phyloP scores from a whole-genome alignment of 805 yeast genomes.

The Peterozyma toletana region DNA sequence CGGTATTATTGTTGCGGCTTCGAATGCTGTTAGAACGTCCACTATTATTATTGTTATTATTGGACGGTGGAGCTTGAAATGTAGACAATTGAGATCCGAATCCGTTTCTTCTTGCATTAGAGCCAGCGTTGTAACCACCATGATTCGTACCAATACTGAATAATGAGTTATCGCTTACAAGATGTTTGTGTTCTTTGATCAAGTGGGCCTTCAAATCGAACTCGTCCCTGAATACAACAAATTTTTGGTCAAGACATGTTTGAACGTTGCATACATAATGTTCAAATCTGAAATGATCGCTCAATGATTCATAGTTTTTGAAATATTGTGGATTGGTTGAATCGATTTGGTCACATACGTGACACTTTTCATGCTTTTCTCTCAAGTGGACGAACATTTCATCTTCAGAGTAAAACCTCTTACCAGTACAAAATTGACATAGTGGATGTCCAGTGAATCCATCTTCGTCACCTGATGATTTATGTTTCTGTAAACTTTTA shows the following conservation, averaged over 20 bases:
- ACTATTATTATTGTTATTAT: constrained; percentile 13
- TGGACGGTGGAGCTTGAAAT: constrained; percentile 23
- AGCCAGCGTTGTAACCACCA: constrained; percentile 13
- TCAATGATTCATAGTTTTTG: constrained; percentile 66
- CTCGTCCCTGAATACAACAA: constrained; percentile 86
- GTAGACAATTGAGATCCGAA: constrained; percentile 63
- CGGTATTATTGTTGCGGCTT: not conserved
- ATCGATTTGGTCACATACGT: constrained; percentile 72
- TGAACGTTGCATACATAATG: constrained; percentile 79
- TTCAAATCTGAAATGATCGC: constrained; percentile 61
- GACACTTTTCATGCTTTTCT: constrained; percentile 81
- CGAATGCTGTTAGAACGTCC: constrained; percentile 3
- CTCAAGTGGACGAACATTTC: constrained; percentile 79
- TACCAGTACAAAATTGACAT: constrained; percentile 73
- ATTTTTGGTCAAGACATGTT: constrained; percentile 77
- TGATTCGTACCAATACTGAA: constrained; percentile 23
- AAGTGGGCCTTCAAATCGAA: constrained; percentile 84
- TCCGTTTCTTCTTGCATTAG: constrained; percentile 18
- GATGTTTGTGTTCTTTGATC: constrained; percentile 69
- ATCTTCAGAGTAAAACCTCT: constrained; percentile 80
- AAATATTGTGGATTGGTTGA: constrained; percentile 66
- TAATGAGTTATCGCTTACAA: constrained; percentile 37
- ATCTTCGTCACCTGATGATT: constrained; percentile 59
- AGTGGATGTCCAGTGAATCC: constrained; percentile 88
- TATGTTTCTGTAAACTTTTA: constrained; percentile 63